Base-by-base conservation (phyloP, 352 stramenopile species). In the Phytophthora ohioensis region DNA sequence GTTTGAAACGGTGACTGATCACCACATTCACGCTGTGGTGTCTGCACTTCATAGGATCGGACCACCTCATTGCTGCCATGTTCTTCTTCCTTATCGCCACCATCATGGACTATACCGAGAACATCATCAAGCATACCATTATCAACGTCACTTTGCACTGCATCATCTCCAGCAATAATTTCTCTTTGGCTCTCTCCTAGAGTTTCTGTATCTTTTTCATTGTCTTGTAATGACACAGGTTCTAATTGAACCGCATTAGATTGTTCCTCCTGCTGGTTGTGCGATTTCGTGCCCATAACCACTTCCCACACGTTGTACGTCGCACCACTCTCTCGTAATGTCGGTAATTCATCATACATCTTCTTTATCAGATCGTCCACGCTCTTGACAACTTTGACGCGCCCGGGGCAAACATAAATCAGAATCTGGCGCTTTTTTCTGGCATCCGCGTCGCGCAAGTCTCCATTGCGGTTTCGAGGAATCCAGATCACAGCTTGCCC, bases 381-480 rank as follows among this genome's bases (percentile, higher is more conserved):
- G n/a, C 21, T 86, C 55, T 85, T 90, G 7, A 91, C 76, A 38
- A 92, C 71, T 57, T 94, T 94, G 17, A 92, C 76, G 13, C 82
- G 74, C 3, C 84, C 86, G 35, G 86, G 86, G 42, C 76, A 89
- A 0, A 87, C 71, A 30, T 91, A 94, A 11, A 94, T 30, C 39
- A 94, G 49, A 46, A 80, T 80, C n/a, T 79, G 75, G 4, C 53
- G 64, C 41, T 73, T 80, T 9, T 52, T 67, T 15, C 3, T 21
- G 31, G 41, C 31, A 21, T 27, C 21, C 21, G 21, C 21, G 21
- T 27, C 21, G 21, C 39, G 61, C 30, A 6, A 15, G 30, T 30
- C 15, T 35, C 31, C 30, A 31, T 60, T 32, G 11, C 67, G 46
- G 12, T 64, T 38, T 0, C 30, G 27, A n/a, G 75, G 73, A 45